phyloP scores from a whole-genome alignment of 2,329 filamentous ascomycete species.

The Podosphaera fusca region DNA sequence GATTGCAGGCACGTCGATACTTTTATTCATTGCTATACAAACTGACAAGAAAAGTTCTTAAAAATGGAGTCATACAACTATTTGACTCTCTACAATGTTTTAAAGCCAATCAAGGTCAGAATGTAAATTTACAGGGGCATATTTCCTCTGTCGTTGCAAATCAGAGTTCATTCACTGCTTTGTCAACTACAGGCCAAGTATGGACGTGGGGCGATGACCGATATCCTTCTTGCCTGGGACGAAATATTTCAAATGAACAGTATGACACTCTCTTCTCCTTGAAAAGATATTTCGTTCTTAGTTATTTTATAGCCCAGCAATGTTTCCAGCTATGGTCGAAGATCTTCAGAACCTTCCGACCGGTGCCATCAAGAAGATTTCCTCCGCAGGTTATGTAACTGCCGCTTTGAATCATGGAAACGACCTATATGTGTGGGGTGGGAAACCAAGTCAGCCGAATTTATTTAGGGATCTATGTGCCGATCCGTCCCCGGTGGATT shows the following conservation, averaged over 20 bases:
- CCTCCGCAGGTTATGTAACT: constrained; percentile 28
- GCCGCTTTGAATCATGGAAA: constrained; percentile 33
- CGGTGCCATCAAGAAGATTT: constrained; percentile 28
- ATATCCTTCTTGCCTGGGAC: constrained; percentile 31
- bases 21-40: constrained; percentile 1
- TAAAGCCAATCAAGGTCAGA: not conserved
- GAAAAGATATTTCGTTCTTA: not conserved
- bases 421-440: constrained; percentile 40
- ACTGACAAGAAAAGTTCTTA: not conserved
- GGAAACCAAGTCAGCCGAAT: constrained; percentile 7
- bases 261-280: not conserved
- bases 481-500: constrained; percentile 13
- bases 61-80: constrained; percentile 3
- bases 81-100: constrained; percentile 7
- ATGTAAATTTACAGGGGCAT: constrained; percentile 1
- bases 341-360: constrained; percentile 28
- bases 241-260: constrained; percentile 17
- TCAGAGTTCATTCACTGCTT: constrained; percentile 18
- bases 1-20: constrained; percentile 4
- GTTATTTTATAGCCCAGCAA: constrained; percentile 19
- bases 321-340: constrained; percentile 22
- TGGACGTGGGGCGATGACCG: constrained; percentile 32
- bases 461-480: constrained; percentile 6
- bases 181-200: constrained; percentile 18
- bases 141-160: constrained; percentile 15